Conservation (phyloP, 257 asterid genomes). For the Penstemon newberryi region DNA sequence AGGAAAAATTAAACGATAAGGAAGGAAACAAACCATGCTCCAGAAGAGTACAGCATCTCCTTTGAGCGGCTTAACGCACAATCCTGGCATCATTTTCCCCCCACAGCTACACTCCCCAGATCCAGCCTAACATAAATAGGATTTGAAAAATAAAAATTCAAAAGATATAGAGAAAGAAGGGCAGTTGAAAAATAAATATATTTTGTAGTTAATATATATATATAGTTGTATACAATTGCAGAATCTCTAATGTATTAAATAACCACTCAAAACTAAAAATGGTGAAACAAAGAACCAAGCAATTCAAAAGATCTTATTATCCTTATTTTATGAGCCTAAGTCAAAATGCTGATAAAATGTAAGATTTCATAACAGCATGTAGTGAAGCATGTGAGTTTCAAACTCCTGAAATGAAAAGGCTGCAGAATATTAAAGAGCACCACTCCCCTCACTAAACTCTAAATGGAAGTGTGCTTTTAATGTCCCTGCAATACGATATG, state of each 20-base stretch:
- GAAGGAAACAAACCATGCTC: constrained; percentile 76
- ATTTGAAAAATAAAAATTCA: constrained; percentile 22
- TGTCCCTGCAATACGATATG: not conserved
- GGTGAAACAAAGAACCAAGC: constrained; percentile 4
- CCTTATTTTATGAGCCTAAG: no score
- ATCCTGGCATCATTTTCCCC: constrained; percentile 64
- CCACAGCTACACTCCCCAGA: constrained; percentile 80
- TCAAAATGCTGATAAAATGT: no score
- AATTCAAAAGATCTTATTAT: constrained; percentile 11
- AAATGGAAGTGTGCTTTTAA: no score
- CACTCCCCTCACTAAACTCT: not conserved
- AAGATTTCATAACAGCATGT: no score
- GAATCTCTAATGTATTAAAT: not conserved
- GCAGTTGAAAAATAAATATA: constrained; percentile 9
- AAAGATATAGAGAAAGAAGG: not conserved
- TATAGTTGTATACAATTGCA: not conserved
- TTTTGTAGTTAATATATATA: not conserved
- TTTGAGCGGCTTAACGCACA: constrained; percentile 73
- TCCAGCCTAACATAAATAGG: constrained; percentile 55
- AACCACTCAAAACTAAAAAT: not conserved
- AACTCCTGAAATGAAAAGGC: not conserved
- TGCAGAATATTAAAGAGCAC: not conserved
- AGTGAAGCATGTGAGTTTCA: no score
- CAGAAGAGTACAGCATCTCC: constrained; percentile 94
- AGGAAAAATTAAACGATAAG: not conserved